Base-by-base conservation (phyloP, 257 asterid species). In the Rubia yunnanensis region DNA sequence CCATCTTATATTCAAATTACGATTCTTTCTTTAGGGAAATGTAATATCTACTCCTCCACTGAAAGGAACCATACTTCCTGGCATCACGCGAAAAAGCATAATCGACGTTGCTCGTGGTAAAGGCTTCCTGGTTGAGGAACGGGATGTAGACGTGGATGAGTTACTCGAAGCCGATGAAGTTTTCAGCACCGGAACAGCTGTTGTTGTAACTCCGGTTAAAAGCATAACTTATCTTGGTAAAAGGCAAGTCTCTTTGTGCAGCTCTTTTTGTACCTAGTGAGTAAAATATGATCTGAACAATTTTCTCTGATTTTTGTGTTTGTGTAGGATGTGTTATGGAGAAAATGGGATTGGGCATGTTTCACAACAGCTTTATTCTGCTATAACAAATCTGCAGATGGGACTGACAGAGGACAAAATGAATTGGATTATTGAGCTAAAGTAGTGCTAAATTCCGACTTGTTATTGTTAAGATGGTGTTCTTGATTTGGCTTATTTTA, bases 141-240 rank as follows among this genome's bases (percentile, higher is more conserved):
- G 96, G 26, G 46, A 32, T 26, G 88, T 90, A 69, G 60, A 94
- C 0, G 95, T 90, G 70, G 99, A 88, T 17, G 97, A 94, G 71
- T 65, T 94, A 83, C 91, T 90, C 20, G 91, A 85, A 74, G 99
- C 95, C 30, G 99, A 94, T 75, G 97, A 94, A 76, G 95, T 94
- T 44, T 94, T 94, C 73, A 90, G 99, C 76, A 90, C 96, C 0
- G 97, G 96, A 75, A 94, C 97, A 10, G 96, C 99, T 8, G 96
- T 90, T 38, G 99, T 90, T 63, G 79, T 90, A 48, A 83, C 96
- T 30, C 99, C 99, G 35, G 99, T 94, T 10, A 96, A 96, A 72
- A 90, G 97, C 82, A 74, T 92, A 49, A 89, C 99, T 24, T 81
- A 87, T 76, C 83, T 62, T 24, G 80, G 80, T 66, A 82, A 81